phyloP scores from a whole-genome alignment of 129 eudicot genomes.

The Chrysanthemum lavandulifolium region DNA sequence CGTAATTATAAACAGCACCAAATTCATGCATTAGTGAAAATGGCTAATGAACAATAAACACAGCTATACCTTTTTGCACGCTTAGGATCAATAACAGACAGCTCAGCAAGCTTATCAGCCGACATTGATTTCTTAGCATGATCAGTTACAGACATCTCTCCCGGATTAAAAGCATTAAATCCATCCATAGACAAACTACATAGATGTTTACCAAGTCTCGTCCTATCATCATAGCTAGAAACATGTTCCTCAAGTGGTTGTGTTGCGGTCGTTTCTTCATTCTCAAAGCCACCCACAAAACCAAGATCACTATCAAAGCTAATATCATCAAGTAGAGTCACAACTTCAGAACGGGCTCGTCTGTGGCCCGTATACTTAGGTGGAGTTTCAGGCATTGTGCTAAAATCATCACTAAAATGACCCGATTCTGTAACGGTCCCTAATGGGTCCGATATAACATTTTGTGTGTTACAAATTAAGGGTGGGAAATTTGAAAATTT shows the following conservation, averaged over 20 bases:
- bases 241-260: slow-evolving; percentile 20
- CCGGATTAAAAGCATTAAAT: slow-evolving; percentile 28
- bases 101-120: slow-evolving; percentile 83
- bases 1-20: too few species aligned
- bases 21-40: not conserved
- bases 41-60: not conserved
- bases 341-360: slow-evolving; percentile 78
- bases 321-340: slow-evolving; percentile 79
- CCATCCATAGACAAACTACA: slow-evolving; percentile 89
- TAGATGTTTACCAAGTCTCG: slow-evolving; percentile 51
- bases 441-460: slow-evolving; percentile 39
- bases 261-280: not conserved
- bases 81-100: slow-evolving; percentile 76
- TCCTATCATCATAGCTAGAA: slow-evolving; percentile 34
- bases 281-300: slow-evolving; percentile 62
- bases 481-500: too few species aligned
- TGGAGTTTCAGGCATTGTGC: slow-evolving; percentile 81
- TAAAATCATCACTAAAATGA: slow-evolving; percentile 55
- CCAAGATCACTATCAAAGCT: slow-evolving; percentile 85
- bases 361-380: slow-evolving; percentile 67
- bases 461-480: slow-evolving; percentile 29
- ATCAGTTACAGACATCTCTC: slow-evolving; percentile 36
- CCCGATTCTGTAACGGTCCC: slow-evolving; percentile 32
- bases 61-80: slow-evolving; percentile 74
- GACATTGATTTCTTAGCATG: slow-evolving; percentile 58